These are phyloP conservation scores for Trichocomaceae sp. DNA, from an alignment of 2,329 filamentous ascomycete genomes.

Conservation along the genomic window DNA sequence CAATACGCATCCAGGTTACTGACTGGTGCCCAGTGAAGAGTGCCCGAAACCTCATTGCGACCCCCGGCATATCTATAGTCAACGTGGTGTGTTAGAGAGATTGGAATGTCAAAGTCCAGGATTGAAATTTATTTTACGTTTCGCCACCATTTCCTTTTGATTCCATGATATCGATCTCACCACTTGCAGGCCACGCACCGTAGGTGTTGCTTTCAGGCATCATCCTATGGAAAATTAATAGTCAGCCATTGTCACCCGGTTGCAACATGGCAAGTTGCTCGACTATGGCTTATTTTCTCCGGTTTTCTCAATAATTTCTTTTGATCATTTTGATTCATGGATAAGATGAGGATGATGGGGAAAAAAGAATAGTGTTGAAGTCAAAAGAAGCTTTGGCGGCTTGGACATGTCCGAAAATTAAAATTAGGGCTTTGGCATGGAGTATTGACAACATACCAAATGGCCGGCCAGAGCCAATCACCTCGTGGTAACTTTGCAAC, in stretches of 20 bases:
- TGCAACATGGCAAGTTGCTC: not conserved
- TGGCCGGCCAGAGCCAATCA: conserved; percentile 13
- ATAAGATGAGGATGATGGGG: not conserved
- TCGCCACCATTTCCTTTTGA: conserved; percentile 10
- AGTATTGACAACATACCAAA: conserved; percentile 10
- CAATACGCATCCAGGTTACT: conserved; percentile 7
- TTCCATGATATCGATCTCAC: conserved; percentile 13
- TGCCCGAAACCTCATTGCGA: conserved; percentile 10
- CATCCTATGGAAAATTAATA: conserved; percentile 1
- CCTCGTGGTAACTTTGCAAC: conserved; percentile 8
- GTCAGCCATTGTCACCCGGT: not conserved
- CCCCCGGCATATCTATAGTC: conserved; percentile 4
- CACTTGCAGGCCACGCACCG: conserved; percentile 9
- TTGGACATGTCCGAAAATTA: not conserved
- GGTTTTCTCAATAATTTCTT: not conserved
- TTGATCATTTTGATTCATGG: not conserved
- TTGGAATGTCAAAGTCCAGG: not conserved
- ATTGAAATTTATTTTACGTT: not conserved
- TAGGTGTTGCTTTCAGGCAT: conserved; percentile 6
- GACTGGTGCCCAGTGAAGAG: conserved; percentile 11
- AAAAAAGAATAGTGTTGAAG: not conserved
- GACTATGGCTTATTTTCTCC: not conserved
- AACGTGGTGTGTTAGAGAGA: not conserved
- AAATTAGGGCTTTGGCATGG: not conserved
- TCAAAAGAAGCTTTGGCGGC: conserved; percentile 2